Base-by-base conservation (phyloP, 106 monocot species). In the Dactylorhiza incarnata region DNA sequence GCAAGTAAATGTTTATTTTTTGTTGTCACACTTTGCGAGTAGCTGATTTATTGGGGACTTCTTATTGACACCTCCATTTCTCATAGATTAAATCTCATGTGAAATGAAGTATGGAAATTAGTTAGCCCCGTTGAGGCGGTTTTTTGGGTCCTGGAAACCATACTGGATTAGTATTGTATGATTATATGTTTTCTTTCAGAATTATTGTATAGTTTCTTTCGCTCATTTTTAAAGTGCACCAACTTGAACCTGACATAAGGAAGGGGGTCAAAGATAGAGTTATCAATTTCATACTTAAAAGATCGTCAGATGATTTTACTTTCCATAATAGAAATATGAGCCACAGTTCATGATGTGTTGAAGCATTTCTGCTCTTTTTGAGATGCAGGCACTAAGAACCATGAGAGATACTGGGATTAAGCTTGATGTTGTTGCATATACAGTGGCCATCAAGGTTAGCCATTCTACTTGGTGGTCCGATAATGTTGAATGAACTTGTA, bases 341-440 rank as follows among this genome's bases (percentile, higher is more conserved):
- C 29, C n/a, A 49, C 48, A 67, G 22, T 63, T 76, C 67, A 48
- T 68, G 68, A 44, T 46, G 43, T 49, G 9, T 44, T 54, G 20
- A 66, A 66, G 8, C 16, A 67, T 23, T 49, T 47, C 2, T 69
- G 22, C 77, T 56, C 75, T 59, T 80, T 78, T 49, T 71, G 56
- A 71, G 24, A 0, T 81, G 45, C 77, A 95, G 92, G 86, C 90
- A 67, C 86, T 95, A 67, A 86, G 82, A 74, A 81, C 76, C 7
- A 92, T 95, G 92, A 80, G 78, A 75, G 76, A 56, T 44, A 73
- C 78, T 85, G 95, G 95, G 78, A 82, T 95, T 47, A 85, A 80
- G 63, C 92, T 86, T 78, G 92, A 95, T 84, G 95, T 95, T 77
- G 59, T 87, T 74, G 95, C 95, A 79, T 95, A 92, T 77, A 95